phyloP scores from a whole-genome alignment of 2,329 filamentous ascomycete genomes.

The Dactylonectria macrodidyma region DNA sequence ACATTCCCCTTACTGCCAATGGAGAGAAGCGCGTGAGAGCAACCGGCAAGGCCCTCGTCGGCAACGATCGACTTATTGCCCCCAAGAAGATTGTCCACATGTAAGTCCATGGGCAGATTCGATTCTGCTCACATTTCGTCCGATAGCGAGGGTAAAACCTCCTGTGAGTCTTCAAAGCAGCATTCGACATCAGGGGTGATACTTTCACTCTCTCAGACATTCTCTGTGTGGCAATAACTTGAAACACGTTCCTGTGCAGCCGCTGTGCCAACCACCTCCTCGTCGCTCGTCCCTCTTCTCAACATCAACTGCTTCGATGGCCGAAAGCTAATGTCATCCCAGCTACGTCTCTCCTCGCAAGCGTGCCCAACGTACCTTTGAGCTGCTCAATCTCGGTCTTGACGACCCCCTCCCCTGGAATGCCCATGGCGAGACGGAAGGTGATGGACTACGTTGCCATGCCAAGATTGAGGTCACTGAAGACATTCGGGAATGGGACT shows the following conservation, averaged over 20 bases:
- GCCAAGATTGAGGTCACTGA: constrained; percentile 78
- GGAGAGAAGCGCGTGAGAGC: constrained; percentile 83
- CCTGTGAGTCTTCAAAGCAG: background rate
- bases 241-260: background rate
- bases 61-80: constrained; percentile 86
- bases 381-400: constrained; percentile 84
- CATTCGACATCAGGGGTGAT: background rate
- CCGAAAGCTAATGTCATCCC: constrained; percentile 25
- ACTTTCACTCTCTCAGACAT: background rate
- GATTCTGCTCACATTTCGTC: background rate
- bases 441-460: constrained; percentile 63
- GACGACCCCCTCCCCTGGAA: constrained; percentile 80
- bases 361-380: constrained; percentile 90
- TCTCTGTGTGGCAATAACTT: background rate
- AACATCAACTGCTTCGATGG: constrained; percentile 18
- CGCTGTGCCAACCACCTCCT: background rate
- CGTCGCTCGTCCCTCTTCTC: constrained; percentile 10
- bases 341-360: constrained; percentile 89
- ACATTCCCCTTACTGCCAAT: constrained; percentile 86
- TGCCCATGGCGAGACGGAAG: constrained; percentile 57
- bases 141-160: background rate
- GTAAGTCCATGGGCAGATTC: constrained; percentile 62
- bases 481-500: constrained; percentile 88
- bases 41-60: constrained; percentile 88
- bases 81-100: constrained; percentile 87